Evolutionary conservation across 768 basidiomycete species (phyloP).

Genomic region (Tricholoma furcatifolium): DNA sequence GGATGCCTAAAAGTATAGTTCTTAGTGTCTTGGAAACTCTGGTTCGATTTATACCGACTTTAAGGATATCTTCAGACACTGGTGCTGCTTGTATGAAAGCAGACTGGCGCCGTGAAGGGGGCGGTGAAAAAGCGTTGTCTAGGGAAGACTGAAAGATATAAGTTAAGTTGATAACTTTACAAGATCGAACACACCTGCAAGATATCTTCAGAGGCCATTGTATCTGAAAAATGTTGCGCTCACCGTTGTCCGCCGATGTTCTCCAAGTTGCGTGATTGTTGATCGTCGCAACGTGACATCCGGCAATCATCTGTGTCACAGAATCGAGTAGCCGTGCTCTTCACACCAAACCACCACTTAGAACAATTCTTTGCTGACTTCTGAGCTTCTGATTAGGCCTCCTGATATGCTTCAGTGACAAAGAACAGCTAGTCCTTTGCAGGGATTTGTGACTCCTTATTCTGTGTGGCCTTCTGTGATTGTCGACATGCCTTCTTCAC

Average conservation of each 20-base stretch:
- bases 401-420: too few relatives aligned
- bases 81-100: background rate
- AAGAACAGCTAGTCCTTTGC: too few relatives aligned
- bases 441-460: too few relatives aligned
- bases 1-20: slow-evolving; percentile 19
- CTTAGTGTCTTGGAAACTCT: too few relatives aligned
- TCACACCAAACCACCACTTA: background rate
- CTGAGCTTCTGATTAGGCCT: too few relatives aligned
- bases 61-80: background rate
- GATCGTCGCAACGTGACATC: slow-evolving; percentile 7
- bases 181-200: slow-evolving; percentile 16
- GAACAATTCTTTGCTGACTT: background rate
- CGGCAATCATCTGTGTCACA: too few relatives aligned
- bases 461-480: too few relatives aligned
- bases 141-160: slow-evolving; percentile 23
- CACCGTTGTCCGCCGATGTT: background rate
- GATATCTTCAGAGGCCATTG: slow-evolving; percentile 19
- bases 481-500: too few relatives aligned
- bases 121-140: slow-evolving; percentile 30
- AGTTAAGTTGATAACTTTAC: background rate
- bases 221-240: background rate
- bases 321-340: background rate
- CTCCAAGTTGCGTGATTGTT: slow-evolving; percentile 5
- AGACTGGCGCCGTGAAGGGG: slow-evolving; percentile 27
- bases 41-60: too few relatives aligned